Conservation (phyloP, 805 yeast species). For the Saccharomycopsis oosterbeekiorum region DNA sequence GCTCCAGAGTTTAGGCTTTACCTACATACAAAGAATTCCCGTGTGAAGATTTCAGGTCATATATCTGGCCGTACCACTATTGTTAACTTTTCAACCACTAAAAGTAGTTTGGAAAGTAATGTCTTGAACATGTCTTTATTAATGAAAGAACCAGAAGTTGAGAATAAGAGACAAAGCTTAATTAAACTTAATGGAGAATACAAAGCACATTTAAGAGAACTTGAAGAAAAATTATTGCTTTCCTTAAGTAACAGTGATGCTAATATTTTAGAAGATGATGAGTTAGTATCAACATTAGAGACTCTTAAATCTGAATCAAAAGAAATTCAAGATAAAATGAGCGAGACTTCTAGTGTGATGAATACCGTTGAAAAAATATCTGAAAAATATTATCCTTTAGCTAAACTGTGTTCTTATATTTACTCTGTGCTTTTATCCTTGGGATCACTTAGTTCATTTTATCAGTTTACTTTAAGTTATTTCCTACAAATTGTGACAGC, state of each 20-base stretch:
- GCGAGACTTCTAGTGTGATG: slow-evolving; percentile 47
- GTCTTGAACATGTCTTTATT: slow-evolving; percentile 47
- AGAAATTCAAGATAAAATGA: slow-evolving; percentile 42
- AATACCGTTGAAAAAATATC: slow-evolving; percentile 40
- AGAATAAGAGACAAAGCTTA: slow-evolving; percentile 43
- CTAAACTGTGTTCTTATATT: slow-evolving; percentile 42
- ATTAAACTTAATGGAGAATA: slow-evolving; percentile 50
- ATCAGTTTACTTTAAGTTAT: slow-evolving; percentile 46
- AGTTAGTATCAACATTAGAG: slow-evolving; percentile 50
- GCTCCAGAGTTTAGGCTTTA: slow-evolving; percentile 53
- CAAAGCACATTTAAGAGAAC: slow-evolving; percentile 37
- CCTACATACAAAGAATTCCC: slow-evolving; percentile 52
- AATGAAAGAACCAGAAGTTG: slow-evolving; percentile 57
- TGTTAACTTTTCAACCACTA: slow-evolving; percentile 66
- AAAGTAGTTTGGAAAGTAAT: slow-evolving; percentile 53
- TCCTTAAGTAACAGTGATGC: slow-evolving; percentile 50
- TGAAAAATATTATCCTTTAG: slow-evolving; percentile 41
- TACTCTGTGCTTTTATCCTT: slow-evolving; percentile 39
- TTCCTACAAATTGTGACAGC: slow-evolving; percentile 28
- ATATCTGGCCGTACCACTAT: slow-evolving; percentile 53
- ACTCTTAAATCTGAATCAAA: slow-evolving; percentile 52
- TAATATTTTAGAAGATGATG: slow-evolving; percentile 58
- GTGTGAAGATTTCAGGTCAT: slow-evolving; percentile 38
- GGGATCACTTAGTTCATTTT: slow-evolving; percentile 37
- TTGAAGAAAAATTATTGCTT: slow-evolving; percentile 52